Conservation (phyloP, 1,284 basidiomycete species). For the Gastroboletus turbinatus region DNA sequence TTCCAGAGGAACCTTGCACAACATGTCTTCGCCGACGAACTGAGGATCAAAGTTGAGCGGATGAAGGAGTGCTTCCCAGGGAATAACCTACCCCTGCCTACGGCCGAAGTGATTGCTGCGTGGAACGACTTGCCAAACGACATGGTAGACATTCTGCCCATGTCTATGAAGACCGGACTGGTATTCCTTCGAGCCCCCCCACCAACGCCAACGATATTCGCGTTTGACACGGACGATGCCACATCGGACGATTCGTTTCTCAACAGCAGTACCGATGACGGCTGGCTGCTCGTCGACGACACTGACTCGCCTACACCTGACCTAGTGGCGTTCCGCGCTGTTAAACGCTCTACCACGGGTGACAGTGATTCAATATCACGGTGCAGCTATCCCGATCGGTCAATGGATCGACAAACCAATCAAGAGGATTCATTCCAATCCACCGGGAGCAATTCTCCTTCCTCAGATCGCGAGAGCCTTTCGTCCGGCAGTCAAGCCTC, state of each 20-base stretch:
- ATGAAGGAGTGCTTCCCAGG: constrained; percentile 18
- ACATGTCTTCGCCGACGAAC: constrained; percentile 14
- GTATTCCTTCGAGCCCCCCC: constrained; percentile 17
- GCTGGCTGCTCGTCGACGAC: constrained; percentile 1
- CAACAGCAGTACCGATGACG: background rate
- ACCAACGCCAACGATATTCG: constrained; percentile 16
- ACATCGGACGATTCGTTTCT: background rate
- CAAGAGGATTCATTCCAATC: constrained; percentile 1
- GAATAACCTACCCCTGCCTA: constrained; percentile 17
- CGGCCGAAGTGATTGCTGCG: constrained; percentile 9
- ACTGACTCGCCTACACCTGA: constrained; percentile 1
- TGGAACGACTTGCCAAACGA: constrained; percentile 28
- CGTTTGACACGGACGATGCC: constrained; percentile 5
- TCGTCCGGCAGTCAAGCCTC: constrained; percentile 2
- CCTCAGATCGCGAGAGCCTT: constrained; percentile 14
- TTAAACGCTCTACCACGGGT: background rate
- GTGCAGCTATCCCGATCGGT: background rate
- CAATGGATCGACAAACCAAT: background rate
- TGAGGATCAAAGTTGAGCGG: constrained; percentile 12
- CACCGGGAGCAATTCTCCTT: background rate
- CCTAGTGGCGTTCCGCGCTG: background rate
- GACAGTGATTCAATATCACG: background rate
- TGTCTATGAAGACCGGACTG: constrained; percentile 2
- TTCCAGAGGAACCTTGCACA: constrained; percentile 11
- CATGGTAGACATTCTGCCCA: constrained; percentile 11